Conservation (phyloP, 129 eudicot species). For the Lactuca sativa region DNA sequence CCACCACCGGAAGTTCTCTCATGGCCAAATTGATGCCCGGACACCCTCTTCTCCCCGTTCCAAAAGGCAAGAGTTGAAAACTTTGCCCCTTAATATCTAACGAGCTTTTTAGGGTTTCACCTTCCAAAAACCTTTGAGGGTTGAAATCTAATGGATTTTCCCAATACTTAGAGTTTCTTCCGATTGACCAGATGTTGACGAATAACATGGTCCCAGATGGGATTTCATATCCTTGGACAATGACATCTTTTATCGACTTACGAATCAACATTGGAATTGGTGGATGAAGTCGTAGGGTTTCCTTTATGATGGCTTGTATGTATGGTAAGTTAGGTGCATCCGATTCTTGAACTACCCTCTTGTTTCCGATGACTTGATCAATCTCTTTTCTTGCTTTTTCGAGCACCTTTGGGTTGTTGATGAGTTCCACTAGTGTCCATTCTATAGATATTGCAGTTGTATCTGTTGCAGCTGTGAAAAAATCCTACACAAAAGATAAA, state of each 20-base stretch:
- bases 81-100: constrained; percentile 49
- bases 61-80: constrained; percentile 58
- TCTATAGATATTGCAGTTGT: constrained; percentile 48
- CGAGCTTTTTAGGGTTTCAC: constrained; percentile 12
- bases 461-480: constrained; percentile 51
- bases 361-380: constrained; percentile 39
- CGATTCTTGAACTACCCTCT: constrained; percentile 47
- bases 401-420: constrained; percentile 47
- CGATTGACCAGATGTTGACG: constrained; percentile 58
- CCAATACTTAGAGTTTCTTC: constrained; percentile 49
- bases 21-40: constrained; percentile 51
- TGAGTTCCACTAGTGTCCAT: constrained; percentile 55
- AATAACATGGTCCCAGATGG: constrained; percentile 38
- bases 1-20: constrained; percentile 34
- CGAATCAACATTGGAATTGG: constrained; percentile 52
- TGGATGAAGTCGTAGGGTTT: constrained; percentile 51
- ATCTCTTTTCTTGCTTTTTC: constrained; percentile 47
- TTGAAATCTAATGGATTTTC: constrained; percentile 45
- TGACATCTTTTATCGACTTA: constrained; percentile 32
- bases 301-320: constrained; percentile 54
- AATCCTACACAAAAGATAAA: constrained; percentile 37
- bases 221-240: constrained; percentile 42
- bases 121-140: constrained; percentile 44
- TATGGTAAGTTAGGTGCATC: constrained; percentile 53
- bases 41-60: constrained; percentile 58